Base-by-base conservation (phyloP, 2,329 filamentous ascomycete genomes). In the Trichoderma guizhouense region DNA sequence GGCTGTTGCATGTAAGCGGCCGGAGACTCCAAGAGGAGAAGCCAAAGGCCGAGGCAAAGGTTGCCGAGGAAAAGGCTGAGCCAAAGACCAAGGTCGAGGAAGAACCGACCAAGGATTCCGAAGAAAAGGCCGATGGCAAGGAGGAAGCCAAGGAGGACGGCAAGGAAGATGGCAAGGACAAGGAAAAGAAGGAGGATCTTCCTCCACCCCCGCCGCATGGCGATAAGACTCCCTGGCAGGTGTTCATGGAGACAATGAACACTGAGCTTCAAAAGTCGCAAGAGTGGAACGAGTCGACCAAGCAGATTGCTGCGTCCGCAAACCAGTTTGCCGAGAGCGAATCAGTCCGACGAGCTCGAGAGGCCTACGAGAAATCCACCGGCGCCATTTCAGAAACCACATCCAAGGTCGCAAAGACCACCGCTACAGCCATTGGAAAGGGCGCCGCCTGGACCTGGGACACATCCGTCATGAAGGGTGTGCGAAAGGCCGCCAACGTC, bases 251-350 rank as follows among this genome's bases (percentile, higher is more conserved):
- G 80, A 99, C 96, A n/a, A 89, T 99, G 83, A 90, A 93, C 81
- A 88, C 87, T 71, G 96, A 99, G 83, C 97, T 99, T 84, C 94
- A 98, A 82, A 93, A 94, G 67, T 98, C 95, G 18, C 97, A 98
- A 80, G 96, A 99, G 82, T 99, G 96, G 96, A 97, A 99, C 79
- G 96, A 99, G 80, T 97, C 94, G 57, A 99, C 95, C 55, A 98
- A 99, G 85, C 93, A 96, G 75, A 88, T 99, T 55, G 93, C 93
- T 21, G 93, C 93, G 63, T 93, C 92, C 7, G 94, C 95, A 21
- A 92, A 97, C 79, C 91, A 98, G 78, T 96, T 99, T 79, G 91
- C 91, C 36, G 95, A 98, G 83, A 98, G 94, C 79, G 95, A 98
- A 79, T 93, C 92, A 21, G 93, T 99, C 18, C 92, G 94, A 79